These are phyloP conservation scores for Hyaloscypha hepaticicola DNA, from an alignment of 495 filamentous ascomycete species.

Conservation along the genomic window DNA sequence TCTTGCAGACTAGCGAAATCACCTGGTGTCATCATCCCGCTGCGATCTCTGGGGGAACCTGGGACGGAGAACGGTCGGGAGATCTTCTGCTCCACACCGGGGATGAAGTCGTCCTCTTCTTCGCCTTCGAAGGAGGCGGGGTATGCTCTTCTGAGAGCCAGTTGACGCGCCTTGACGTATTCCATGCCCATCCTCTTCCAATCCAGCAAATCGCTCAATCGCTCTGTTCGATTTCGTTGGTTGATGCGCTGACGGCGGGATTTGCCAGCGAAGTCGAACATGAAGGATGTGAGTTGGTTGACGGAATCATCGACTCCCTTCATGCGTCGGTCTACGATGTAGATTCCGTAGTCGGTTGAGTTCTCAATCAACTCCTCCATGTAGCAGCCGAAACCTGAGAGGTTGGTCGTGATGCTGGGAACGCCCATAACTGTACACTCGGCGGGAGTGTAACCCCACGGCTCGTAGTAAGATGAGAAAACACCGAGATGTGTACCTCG, in stretches of 20 bases:
- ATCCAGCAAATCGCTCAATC: constrained; percentile 89
- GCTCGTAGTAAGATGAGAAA: constrained; percentile 97
- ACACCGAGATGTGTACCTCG: constrained; percentile 94
- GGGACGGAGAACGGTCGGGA: constrained; percentile 90
- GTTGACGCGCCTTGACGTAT: constrained; percentile 94
- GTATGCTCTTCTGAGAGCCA: constrained; percentile 90
- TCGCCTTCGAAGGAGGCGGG: constrained; percentile 75
- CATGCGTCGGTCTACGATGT: constrained; percentile 92
- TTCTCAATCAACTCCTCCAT: constrained; percentile 99
- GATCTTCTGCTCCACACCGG: constrained; percentile 87
- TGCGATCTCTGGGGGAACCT: constrained; percentile 84
- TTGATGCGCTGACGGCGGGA: constrained; percentile 96
- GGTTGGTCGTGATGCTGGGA: constrained; percentile 95
- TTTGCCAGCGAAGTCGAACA: constrained; percentile 95
- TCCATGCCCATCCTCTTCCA: constrained; percentile 99
- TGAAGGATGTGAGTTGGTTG: constrained; percentile 87
- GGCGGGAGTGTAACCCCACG: constrained; percentile 97
- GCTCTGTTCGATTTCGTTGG: constrained; percentile 96
- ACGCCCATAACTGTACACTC: constrained; percentile 99
- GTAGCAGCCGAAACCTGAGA: constrained; percentile 97
- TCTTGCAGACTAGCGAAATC: constrained; percentile 97
- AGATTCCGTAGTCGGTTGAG: constrained; percentile 95
- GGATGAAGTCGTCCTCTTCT: constrained; percentile 83
- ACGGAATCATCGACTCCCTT: constrained; percentile 98
- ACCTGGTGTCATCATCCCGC: constrained; percentile 98